Conservation (phyloP, 352 stramenopile genomes). For the Phytophthora tentaculata region DNA sequence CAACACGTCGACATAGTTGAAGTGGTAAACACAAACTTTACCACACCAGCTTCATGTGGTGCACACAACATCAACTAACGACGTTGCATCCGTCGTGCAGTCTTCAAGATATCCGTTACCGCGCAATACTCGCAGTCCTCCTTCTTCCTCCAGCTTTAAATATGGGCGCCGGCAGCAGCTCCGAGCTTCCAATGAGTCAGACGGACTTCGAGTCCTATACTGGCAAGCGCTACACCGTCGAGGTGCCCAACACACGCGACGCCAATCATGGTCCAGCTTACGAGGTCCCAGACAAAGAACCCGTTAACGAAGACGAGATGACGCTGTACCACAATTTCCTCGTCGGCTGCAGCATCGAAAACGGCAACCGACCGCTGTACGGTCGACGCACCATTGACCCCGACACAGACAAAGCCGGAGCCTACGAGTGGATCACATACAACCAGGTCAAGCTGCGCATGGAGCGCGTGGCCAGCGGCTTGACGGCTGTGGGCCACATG, state of each 20-base stretch:
- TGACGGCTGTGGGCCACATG: constrained; percentile 21
- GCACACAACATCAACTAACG: neutral
- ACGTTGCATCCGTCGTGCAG: constrained; percentile 5
- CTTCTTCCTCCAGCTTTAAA: neutral
- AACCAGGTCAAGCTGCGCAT: constrained; percentile 36
- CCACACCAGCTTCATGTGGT: neutral
- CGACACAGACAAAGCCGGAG: constrained; percentile 25
- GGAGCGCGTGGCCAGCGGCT: constrained; percentile 30
- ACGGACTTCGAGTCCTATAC: constrained; percentile 37
- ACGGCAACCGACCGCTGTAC: constrained; percentile 35
- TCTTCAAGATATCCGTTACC: constrained; percentile 14
- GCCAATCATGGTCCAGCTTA: constrained; percentile 33
- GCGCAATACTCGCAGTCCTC: neutral
- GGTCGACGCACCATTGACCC: constrained; percentile 34
- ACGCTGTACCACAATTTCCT: constrained; percentile 48
- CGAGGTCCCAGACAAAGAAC: constrained; percentile 17
- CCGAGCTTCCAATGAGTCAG: constrained; percentile 29
- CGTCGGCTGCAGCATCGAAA: constrained; percentile 27
- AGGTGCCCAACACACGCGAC: constrained; percentile 36
- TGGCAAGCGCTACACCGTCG: constrained; percentile 33
- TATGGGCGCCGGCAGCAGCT: constrained; percentile 34
- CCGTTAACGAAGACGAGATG: constrained; percentile 26
- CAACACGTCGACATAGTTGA: no score
- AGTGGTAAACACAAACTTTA: no score
- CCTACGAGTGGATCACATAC: constrained; percentile 55